Conservation (phyloP, 805 yeast species). For the Wickerhamomyces bisporus region DNA sequence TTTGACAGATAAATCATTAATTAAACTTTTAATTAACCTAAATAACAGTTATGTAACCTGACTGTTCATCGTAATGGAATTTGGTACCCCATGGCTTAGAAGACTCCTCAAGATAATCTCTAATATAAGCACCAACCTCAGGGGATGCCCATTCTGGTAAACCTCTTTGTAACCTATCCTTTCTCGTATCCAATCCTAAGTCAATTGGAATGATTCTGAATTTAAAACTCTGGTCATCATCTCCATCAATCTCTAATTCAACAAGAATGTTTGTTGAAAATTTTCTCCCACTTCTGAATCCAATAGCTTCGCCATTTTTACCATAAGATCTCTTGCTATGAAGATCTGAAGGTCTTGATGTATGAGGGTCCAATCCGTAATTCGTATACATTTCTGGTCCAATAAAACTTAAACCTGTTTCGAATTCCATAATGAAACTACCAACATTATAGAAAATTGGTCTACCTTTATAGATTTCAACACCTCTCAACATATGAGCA, state of each 20-base stretch:
- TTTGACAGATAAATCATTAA: no score
- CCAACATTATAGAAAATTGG: constrained; percentile 26
- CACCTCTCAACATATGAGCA: constrained; percentile 27
- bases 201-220: constrained; percentile 24
- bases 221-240: constrained; percentile 9
- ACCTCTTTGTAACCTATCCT: constrained; percentile 21
- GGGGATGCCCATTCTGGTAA: constrained; percentile 22
- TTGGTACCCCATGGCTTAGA: constrained; percentile 23
- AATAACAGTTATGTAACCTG: constrained; percentile 5
- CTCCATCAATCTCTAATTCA: constrained; percentile 19
- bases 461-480: constrained; percentile 24
- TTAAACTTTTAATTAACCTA: no score
- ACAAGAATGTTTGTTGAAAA: constrained; percentile 25
- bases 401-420: constrained; percentile 21
- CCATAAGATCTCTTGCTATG: constrained; percentile 24
- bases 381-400: constrained; percentile 25
- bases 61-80: constrained; percentile 16
- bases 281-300: constrained; percentile 22
- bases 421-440: constrained; percentile 25
- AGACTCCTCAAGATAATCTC: constrained; percentile 20
- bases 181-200: constrained; percentile 20
- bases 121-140: constrained; percentile 21
- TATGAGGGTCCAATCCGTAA: constrained; percentile 18
- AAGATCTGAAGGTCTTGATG: constrained; percentile 24
- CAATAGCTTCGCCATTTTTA: constrained; percentile 21